phyloP scores from a whole-genome alignment of 2,329 filamentous ascomycete species.

The Dendrostoma leiphaemia region DNA sequence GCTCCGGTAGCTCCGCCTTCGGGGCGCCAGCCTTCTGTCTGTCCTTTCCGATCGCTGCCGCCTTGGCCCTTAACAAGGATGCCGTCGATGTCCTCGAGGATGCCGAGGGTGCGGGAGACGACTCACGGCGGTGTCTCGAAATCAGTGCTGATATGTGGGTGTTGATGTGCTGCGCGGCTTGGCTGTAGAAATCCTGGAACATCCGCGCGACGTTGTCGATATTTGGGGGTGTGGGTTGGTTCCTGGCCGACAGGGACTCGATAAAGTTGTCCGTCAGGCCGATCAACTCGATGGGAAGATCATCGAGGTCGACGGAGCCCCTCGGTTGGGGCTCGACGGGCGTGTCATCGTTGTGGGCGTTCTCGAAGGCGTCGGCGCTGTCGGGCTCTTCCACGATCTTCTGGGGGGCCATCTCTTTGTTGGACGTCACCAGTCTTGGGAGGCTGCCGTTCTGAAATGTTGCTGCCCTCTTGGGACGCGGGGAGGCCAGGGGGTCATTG shows the following conservation, averaged over 20 bases:
- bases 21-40: slow-evolving; percentile 43
- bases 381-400: slow-evolving; percentile 24
- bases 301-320: slow-evolving; percentile 72
- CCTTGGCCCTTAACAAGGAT: slow-evolving; percentile 55
- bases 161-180: slow-evolving; percentile 76
- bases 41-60: slow-evolving; percentile 51
- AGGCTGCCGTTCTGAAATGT: slow-evolving; percentile 42
- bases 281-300: slow-evolving; percentile 90
- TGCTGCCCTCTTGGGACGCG: slow-evolving; percentile 42
- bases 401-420: slow-evolving; percentile 3
- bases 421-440: slow-evolving; percentile 21
- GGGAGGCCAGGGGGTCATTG: slow-evolving; percentile 16
- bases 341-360: slow-evolving; percentile 43
- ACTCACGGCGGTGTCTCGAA: slow-evolving; percentile 69
- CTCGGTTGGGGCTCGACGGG: slow-evolving; percentile 41
- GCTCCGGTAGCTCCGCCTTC: slow-evolving; percentile 47
- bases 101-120: slow-evolving; percentile 52
- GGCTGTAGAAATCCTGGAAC: slow-evolving; percentile 91
- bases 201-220: slow-evolving; percentile 80
- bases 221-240: slow-evolving; percentile 78
- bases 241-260: slow-evolving; percentile 82
- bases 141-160: slow-evolving; percentile 83
- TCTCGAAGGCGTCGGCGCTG: slow-evolving; percentile 50
- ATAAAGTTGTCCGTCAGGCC: slow-evolving; percentile 93
- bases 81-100: slow-evolving; percentile 56